Evolutionary conservation across 176 grass and related monocot species (phyloP).

Genomic region (Aechmea fasciata): DNA sequence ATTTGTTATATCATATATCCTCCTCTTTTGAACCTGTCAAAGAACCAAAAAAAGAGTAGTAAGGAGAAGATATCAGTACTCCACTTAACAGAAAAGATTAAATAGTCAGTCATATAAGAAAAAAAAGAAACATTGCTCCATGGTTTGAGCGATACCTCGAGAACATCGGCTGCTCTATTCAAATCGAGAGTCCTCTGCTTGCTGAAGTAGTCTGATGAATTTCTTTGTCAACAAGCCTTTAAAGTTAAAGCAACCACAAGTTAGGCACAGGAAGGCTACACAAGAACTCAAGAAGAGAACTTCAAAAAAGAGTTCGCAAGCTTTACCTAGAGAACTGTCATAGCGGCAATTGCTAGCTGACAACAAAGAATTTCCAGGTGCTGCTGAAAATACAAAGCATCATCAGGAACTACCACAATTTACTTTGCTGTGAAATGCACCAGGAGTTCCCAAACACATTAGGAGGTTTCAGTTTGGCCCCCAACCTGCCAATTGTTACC

Average conservation of each 20-base stretch:
- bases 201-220: conserved; percentile 65
- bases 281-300: conserved; percentile 1
- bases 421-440: neutral
- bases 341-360: conserved; percentile 51
- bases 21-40: conserved; percentile 84
- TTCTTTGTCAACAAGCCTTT: conserved; percentile 92
- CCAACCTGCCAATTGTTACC: too few relatives aligned
- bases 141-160: conserved; percentile 44
- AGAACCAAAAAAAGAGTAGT: conserved; percentile 27
- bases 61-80: conserved; percentile 9
- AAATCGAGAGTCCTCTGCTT: conserved; percentile 82
- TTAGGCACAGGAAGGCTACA: neutral
- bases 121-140: conserved; percentile 8
- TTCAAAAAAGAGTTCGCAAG: neutral
- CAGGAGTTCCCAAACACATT: neutral
- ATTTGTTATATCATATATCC: conserved; percentile 99
- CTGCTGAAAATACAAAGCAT: conserved; percentile 40
- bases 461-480: neutral
- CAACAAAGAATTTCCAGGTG: conserved; percentile 22
- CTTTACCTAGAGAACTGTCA: conserved; percentile 78
- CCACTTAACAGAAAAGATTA: conserved; percentile 4
- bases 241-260: conserved; percentile 20
- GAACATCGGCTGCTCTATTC: conserved; percentile 72
- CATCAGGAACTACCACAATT: conserved; percentile 7
- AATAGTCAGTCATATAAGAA: neutral